Evolutionary conservation across 805 yeast species (phyloP).

Genomic region (Candida ascalaphidarum): DNA sequence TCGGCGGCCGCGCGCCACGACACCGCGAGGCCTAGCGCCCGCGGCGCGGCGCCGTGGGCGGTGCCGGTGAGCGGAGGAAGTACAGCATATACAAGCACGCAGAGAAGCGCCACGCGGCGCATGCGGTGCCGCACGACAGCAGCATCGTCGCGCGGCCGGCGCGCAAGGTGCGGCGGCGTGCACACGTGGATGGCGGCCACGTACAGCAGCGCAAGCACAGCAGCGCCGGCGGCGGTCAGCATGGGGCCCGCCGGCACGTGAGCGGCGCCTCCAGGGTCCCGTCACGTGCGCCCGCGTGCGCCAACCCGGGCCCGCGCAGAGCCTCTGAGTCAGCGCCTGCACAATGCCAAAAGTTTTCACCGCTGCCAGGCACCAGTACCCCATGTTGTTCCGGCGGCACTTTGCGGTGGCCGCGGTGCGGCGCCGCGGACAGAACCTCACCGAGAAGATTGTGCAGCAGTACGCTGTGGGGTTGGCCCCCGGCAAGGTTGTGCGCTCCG

Average conservation of each 20-base stretch:
- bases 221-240: slow-evolving; percentile 13
- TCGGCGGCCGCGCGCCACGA: no score
- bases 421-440: slow-evolving; percentile 64
- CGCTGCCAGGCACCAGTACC: neutral
- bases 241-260: slow-evolving; percentile 1
- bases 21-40: slow-evolving; percentile 9
- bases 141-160: slow-evolving; percentile 33
- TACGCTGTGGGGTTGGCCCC: slow-evolving; percentile 80
- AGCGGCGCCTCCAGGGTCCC: neutral
- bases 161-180: slow-evolving; percentile 13
- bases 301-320: neutral
- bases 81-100: slow-evolving; percentile 16
- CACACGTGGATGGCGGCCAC: slow-evolving; percentile 33
- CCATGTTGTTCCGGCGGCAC: slow-evolving; percentile 2
- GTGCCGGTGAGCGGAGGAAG: slow-evolving; percentile 21
- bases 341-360: neutral
- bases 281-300: neutral
- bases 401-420: slow-evolving; percentile 2
- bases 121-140: slow-evolving; percentile 34
- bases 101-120: slow-evolving; percentile 21
- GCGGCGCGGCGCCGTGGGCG: no score
- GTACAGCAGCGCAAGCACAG: slow-evolving; percentile 32
- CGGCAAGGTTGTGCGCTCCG: slow-evolving; percentile 73
- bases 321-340: slow-evolving; percentile 1
- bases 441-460: slow-evolving; percentile 91